These are phyloP conservation scores for Neonectria sp. DNA, from an alignment of 2,329 filamentous ascomycete genomes.

Conservation along the genomic window DNA sequence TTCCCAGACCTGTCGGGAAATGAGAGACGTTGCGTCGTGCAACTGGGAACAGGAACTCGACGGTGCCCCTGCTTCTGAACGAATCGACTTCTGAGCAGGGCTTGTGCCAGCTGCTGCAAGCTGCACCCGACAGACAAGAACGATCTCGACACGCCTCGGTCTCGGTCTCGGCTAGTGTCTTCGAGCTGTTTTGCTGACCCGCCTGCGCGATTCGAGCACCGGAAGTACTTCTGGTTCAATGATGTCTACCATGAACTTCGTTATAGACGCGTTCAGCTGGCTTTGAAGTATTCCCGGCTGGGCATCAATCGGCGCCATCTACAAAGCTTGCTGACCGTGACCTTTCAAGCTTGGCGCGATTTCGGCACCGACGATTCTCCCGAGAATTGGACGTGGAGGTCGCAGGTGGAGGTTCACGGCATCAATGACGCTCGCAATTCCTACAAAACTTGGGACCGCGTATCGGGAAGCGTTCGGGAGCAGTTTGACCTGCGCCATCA, in stretches of 20 bases:
- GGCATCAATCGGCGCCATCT: not conserved
- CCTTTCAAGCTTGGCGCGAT: too few relatives aligned
- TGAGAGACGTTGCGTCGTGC: not conserved
- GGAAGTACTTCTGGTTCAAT: too few relatives aligned
- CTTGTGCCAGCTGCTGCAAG: not conserved
- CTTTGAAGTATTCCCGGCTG: not conserved
- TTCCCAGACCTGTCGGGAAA: not conserved
- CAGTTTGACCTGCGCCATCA: constrained; percentile 2
- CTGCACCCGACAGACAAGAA: not conserved
- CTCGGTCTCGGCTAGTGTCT: not conserved
- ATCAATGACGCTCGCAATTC: too few relatives aligned
- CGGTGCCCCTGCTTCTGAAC: not conserved
- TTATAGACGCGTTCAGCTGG: not conserved
- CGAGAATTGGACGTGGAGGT: too few relatives aligned
- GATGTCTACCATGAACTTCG: not conserved
- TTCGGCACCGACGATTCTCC: too few relatives aligned
- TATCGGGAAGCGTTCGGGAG: too few relatives aligned
- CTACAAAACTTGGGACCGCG: too few relatives aligned
- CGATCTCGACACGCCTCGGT: not conserved
- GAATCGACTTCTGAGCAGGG: not conserved
- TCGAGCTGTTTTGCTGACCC: not conserved
- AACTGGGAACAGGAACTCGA: not conserved
- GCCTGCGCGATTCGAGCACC: not conserved
- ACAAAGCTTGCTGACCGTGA: not conserved
- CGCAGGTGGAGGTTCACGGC: too few relatives aligned